Evolutionary conservation across 2,329 filamentous ascomycete genomes (phyloP).

Genomic region (Fusarium chaquense): DNA sequence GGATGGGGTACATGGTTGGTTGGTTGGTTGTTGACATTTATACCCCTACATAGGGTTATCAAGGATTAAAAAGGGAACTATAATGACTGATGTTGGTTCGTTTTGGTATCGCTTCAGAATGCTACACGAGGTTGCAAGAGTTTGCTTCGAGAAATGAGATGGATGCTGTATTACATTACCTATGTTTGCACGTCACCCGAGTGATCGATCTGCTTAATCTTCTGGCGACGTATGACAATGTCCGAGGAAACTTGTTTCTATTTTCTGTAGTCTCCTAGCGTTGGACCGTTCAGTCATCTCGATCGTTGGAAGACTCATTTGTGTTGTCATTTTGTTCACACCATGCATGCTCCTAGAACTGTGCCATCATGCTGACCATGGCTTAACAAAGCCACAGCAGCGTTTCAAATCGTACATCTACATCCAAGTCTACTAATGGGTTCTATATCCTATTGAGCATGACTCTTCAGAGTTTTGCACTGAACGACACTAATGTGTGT

Average conservation of each 20-base stretch:
- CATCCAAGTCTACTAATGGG: too few relatives aligned
- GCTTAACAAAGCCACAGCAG: neutral
- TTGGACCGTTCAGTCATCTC: too few relatives aligned
- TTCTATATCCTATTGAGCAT: accelerated
- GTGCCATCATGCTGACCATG: neutral
- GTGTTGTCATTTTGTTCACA: neutral
- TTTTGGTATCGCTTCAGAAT: slow-evolving; percentile 28
- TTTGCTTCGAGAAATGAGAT: slow-evolving; percentile 26
- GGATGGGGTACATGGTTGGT: slow-evolving; percentile 34
- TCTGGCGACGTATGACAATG: slow-evolving; percentile 2
- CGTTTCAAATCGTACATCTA: neutral
- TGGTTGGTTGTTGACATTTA: slow-evolving; percentile 37
- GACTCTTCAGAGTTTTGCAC: neutral
- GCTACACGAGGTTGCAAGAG: slow-evolving; percentile 18
- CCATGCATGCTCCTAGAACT: neutral
- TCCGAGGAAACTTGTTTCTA: neutral
- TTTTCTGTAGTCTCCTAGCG: neutral
- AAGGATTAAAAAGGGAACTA: slow-evolving; percentile 2
- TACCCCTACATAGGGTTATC: slow-evolving; percentile 4
- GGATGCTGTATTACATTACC: neutral
- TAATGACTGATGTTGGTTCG: slow-evolving; percentile 13
- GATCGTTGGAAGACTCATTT: too few relatives aligned
- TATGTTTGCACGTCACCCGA: slow-evolving; percentile 1
- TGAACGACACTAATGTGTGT: neutral
- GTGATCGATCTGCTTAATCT: slow-evolving; percentile 1